These are phyloP conservation scores for Dunaliella primolecta DNA, from an alignment of 139 green algal species.

Conservation along the genomic window DNA sequence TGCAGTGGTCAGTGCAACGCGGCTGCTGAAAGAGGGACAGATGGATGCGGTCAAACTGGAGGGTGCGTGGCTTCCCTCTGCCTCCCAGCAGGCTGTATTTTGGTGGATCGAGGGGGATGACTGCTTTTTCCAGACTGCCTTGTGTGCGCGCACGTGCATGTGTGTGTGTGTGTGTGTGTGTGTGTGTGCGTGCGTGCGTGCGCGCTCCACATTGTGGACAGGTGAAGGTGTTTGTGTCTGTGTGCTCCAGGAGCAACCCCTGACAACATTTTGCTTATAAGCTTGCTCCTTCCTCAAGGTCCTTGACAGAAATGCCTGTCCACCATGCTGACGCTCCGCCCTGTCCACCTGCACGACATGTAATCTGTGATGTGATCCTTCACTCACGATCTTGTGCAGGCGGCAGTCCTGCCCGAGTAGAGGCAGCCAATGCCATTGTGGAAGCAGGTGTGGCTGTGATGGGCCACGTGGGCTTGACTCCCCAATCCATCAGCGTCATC, in stretches of 20 bases:
- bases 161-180: constrained; percentile 8
- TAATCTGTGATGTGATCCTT: too few relatives aligned
- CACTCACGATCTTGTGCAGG: constrained; percentile 48
- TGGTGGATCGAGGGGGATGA: not conserved
- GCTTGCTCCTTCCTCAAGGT: too few relatives aligned
- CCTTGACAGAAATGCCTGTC: too few relatives aligned
- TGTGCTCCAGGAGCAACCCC: too few relatives aligned
- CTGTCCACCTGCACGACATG: too few relatives aligned
- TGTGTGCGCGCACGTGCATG: not conserved
- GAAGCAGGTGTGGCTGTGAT: constrained; percentile 95
- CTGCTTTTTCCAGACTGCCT: not conserved
- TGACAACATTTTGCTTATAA: too few relatives aligned
- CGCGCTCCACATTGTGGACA: too few relatives aligned
- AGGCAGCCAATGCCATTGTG: constrained; percentile 75
- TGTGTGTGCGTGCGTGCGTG: not conserved
- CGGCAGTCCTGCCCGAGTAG: constrained; percentile 57
- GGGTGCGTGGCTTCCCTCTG: constrained; percentile 47
- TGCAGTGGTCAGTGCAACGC: constrained; percentile 72
- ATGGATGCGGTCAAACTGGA: constrained; percentile 98
- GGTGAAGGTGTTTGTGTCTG: too few relatives aligned
- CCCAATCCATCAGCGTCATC: constrained; percentile 79
- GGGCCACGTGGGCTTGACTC: constrained; percentile 95
- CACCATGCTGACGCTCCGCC: too few relatives aligned
- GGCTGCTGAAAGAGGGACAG: constrained; percentile 93
- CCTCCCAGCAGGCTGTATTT: not conserved